Base-by-base conservation (phyloP, 2,329 filamentous ascomycete species). In the Ophiostoma montium region DNA sequence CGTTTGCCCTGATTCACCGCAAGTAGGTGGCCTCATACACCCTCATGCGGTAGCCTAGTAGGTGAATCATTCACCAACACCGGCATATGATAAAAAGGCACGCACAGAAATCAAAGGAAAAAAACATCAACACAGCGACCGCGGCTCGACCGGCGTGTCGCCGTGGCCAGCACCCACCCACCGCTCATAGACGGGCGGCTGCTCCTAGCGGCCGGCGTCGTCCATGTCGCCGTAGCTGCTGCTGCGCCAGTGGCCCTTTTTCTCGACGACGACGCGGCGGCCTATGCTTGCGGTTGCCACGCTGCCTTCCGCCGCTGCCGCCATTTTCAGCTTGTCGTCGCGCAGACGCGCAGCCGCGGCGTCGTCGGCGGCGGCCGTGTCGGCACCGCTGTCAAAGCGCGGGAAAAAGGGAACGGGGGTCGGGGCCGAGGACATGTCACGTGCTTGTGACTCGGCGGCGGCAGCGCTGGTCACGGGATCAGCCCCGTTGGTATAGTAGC, bases 211-310 rank as follows among this genome's bases (percentile, higher is more conserved):
- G 35, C 53, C 48, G 1, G 55, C 53, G 51, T 59, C 59, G 51
- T 64, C 63, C 36, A 67, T 56, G 32, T 62, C 60, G 30, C 63
- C 63, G 43, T 66, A 59, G 27, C 62, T 63, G 57, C 63, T 66
- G 46, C 53, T 56, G 56, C 63, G 60, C 55, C 62, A 61, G 42
- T 65, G 60, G 11, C 58, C 58, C 42, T 50, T 52, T 32, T 50
- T 61, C 54, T 50, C 57, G 56, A 42, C 35, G 12, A 50, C 45
- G 3, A 46, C 58, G 42, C 45, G 32, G 31, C 55, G 55, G 32
- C 57, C 53, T 15, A 4, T 36, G 2, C 15, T 16, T 10, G 39
- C 23, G 3, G 38, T 42, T n/a, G 39, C 16, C 3, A 42, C 15
- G 19, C 48, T 45, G 42, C 35, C 31, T 4, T 27, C 27, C 15